Percentiles rank a stretch among this genome's conserved stretches.
Conservation (phyloP, 2,329 filamentous ascomycete species). For the Colletotrichum echinochloae region DNA sequence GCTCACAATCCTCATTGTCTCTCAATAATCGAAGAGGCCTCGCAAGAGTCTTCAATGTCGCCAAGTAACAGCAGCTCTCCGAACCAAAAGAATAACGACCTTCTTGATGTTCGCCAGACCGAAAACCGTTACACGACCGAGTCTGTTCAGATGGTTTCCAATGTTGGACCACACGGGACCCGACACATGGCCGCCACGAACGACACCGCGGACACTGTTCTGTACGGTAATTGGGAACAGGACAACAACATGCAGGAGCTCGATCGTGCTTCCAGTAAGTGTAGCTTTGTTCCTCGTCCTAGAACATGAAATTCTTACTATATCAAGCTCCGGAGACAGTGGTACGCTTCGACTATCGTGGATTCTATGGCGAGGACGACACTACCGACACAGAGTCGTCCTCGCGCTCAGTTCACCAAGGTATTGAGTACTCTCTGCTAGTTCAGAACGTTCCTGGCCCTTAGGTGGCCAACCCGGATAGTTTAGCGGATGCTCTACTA, state of each 20-base stretch:
- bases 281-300: background rate
- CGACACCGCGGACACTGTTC: slow-evolving; percentile 28
- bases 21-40: slow-evolving; percentile 38
- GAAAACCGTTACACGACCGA: background rate
- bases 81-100: background rate
- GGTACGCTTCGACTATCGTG: slow-evolving; percentile 18
- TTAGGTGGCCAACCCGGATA: background rate
- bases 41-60: slow-evolving; percentile 7
- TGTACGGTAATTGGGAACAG: slow-evolving; percentile 38
- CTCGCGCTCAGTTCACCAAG: slow-evolving; percentile 3
- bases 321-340: slow-evolving; percentile 30
- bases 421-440: slow-evolving; percentile 12
- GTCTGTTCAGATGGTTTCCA: slow-evolving; percentile 23
- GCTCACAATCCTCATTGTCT: slow-evolving; percentile 33
- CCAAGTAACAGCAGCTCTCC: background rate
- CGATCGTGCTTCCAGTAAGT: slow-evolving; percentile 30
- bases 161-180: slow-evolving; percentile 22
- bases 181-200: background rate
- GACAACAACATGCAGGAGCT: slow-evolving; percentile 36
- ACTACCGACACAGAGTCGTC: slow-evolving; percentile 18
- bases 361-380: background rate
- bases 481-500: background rate
- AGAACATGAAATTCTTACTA: background rate
- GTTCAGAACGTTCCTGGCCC: background rate
- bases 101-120: background rate